Conservation (phyloP, 1,284 basidiomycete genomes). For the Sphaerobolus stellatus region DNA sequence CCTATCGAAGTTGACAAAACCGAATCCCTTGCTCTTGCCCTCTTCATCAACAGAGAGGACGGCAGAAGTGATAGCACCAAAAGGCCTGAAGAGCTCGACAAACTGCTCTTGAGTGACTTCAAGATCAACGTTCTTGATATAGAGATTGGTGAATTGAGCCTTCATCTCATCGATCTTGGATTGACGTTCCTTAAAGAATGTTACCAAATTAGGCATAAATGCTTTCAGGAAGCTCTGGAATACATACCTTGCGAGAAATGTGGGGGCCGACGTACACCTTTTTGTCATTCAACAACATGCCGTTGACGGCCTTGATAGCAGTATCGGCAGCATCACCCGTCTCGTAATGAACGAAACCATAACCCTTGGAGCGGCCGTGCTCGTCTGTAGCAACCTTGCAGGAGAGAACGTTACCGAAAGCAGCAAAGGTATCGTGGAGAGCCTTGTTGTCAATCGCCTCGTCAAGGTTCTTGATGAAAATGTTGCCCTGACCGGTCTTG, state of each 20-base stretch:
- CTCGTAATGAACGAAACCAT: slow-evolving; percentile 99
- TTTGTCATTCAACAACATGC: slow-evolving; percentile 99
- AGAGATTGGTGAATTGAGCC: slow-evolving; percentile 97
- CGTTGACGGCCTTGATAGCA: slow-evolving; percentile 98
- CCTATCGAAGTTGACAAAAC: slow-evolving; percentile 94
- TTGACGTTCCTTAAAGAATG: slow-evolving; percentile 73
- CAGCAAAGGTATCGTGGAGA: slow-evolving; percentile 98
- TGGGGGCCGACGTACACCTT: slow-evolving; percentile 99
- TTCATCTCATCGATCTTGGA: slow-evolving; percentile 98
- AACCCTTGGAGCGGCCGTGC: slow-evolving; percentile 90
- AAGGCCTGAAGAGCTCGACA: slow-evolving; percentile 76
- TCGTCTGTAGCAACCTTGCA: slow-evolving; percentile 99
- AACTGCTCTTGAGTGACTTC: slow-evolving; percentile 90
- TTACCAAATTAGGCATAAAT: background rate
- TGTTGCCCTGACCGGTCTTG: slow-evolving; percentile 99
- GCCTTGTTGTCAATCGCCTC: slow-evolving; percentile 99
- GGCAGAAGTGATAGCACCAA: slow-evolving; percentile 88
- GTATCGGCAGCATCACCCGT: slow-evolving; percentile 94
- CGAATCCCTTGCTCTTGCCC: slow-evolving; percentile 95
- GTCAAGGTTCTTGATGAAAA: slow-evolving; percentile 99
- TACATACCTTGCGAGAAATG: slow-evolving; percentile 88
- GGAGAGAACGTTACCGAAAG: slow-evolving; percentile 97
- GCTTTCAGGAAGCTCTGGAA: background rate
- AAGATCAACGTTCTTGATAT: slow-evolving; percentile 94
- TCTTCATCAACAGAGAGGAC: slow-evolving; percentile 80